phyloP scores from a whole-genome alignment of 2,329 filamentous ascomycete species.

The Lecanicillium sp. region DNA sequence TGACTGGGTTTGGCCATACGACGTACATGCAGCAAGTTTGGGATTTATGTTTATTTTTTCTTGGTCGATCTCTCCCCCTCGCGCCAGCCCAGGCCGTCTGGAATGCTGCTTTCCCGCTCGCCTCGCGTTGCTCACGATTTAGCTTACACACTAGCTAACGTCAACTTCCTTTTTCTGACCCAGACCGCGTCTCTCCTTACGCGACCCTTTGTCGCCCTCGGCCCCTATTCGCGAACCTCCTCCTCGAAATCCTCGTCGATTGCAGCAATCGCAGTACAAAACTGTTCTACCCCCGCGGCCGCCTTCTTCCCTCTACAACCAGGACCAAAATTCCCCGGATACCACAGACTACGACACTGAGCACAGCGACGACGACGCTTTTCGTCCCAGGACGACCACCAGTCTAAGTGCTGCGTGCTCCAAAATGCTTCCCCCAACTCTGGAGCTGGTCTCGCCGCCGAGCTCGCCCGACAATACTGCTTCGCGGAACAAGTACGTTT shows the following conservation, averaged over 20 bases:
- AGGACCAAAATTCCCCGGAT: no score
- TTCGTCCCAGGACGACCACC: slow-evolving; percentile 26
- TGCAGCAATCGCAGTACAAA: slow-evolving; percentile 16
- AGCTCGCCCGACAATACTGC: slow-evolving; percentile 44
- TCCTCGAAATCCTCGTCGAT: slow-evolving; percentile 25
- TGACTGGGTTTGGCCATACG: no score
- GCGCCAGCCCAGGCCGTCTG: neutral
- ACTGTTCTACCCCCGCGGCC: slow-evolving; percentile 33
- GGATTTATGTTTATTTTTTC: no score
- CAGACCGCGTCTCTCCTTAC: slow-evolving; percentile 8
- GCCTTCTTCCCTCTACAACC: slow-evolving; percentile 49
- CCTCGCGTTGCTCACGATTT: neutral
- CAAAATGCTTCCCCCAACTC: neutral
- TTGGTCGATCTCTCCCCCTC: neutral
- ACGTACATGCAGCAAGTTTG: no score
- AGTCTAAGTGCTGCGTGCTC: neutral
- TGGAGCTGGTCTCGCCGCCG: slow-evolving; percentile 43
- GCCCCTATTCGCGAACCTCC: slow-evolving; percentile 24
- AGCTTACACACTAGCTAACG: slow-evolving; percentile 1
- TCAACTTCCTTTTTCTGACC: slow-evolving; percentile 9
- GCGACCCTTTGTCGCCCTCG: neutral
- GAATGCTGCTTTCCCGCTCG: slow-evolving; percentile 2
- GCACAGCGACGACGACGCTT: slow-evolving; percentile 8
- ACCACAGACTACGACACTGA: slow-evolving; percentile 10
- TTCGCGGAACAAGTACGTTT: slow-evolving; percentile 32